Evolutionary conservation across 495 filamentous ascomycete genomes (phyloP), one percentile per base, ranked within the genome.

Genomic region (Cenococcum geophilum): DNA sequence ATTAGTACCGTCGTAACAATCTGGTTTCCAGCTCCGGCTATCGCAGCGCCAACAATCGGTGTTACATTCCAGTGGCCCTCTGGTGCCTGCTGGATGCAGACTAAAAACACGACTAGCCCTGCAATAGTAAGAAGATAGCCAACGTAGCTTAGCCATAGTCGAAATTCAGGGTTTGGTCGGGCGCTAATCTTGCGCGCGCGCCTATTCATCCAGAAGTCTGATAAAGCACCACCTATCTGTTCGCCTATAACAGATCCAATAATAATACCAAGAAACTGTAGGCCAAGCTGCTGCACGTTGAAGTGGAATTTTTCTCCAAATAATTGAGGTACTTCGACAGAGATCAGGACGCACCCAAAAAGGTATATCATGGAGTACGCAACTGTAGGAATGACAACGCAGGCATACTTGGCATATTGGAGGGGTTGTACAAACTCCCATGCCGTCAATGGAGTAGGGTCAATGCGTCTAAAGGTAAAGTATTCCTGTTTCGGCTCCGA

Each of bases 241-340:
- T 83, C 81, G 42, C 81, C 81, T 21, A 83, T 72, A 4, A 83
- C 55, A 5, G 77, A 76, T 0, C 81, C 81, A 54, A 82, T 76
- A 49, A 83, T 82, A 9, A 79, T 63, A 48, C 76, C 74, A 8
- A 81, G 52, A 60, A 79, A 80, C 54, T 83, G 81, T 6, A 82
- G 69, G 5, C 80, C 80, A 9, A 82, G 64, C 65, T 82, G 76
- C 67, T 82, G 77, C 11, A 75, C 50, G 63, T 82, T 80, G 64
- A 83, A 72, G 21, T 68, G 69, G 63, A 81, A 83, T 62, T 81
- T 80, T 25, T 68, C 59, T n/a, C 71, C 67, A 52, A 81, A 75
- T 22, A 82, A 64, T 43, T 81, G 74, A 1, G 81, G 81, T 10
- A 82, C 72, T 63, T 82, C 80, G 32, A 82, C 77, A 1, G 80